Conservation (phyloP, 2,329 filamentous ascomycete genomes). For the Dactylonectria estremocensis region DNA sequence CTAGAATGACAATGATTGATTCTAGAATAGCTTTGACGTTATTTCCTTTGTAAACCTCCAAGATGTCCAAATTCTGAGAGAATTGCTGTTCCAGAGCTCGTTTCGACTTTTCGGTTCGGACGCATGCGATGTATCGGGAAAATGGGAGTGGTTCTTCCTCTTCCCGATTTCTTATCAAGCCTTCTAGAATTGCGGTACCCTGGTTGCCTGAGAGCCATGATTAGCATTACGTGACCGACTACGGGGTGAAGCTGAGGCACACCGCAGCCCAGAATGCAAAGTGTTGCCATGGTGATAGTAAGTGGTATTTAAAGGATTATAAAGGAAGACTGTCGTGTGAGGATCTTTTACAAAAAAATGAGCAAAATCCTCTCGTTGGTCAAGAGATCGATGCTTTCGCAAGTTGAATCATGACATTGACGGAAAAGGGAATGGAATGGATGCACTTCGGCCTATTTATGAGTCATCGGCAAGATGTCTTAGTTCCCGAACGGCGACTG, state of each 20-base stretch:
- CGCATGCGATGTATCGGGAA: constrained; percentile 47
- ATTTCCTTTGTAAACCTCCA: constrained; percentile 50
- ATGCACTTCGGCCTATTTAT: no score
- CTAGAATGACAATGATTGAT: constrained; percentile 62
- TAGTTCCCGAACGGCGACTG: no score
- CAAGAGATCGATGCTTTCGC: no score
- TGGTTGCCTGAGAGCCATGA: constrained; percentile 47
- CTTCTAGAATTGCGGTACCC: constrained; percentile 50
- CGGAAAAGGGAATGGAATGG: no score
- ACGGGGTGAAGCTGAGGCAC: not conserved
- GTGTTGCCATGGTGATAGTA: constrained; percentile 25
- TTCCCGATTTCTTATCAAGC: constrained; percentile 28
- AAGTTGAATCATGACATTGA: no score
- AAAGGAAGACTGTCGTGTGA: no score
- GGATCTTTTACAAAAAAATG: no score
- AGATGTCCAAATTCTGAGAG: constrained; percentile 18
- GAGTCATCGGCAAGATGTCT: no score
- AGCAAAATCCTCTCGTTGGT: no score
- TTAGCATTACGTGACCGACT: not conserved
- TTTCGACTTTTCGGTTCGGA: constrained; percentile 49
- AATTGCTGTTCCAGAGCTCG: constrained; percentile 41
- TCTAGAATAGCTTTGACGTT: constrained; percentile 53
- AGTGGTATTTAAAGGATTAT: no score
- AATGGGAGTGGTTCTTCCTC: constrained; percentile 39
- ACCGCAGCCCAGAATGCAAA: constrained; percentile 47